phyloP scores from a whole-genome alignment of 192 early-diverging fungal species.

The Mortierella hygrophila region DNA sequence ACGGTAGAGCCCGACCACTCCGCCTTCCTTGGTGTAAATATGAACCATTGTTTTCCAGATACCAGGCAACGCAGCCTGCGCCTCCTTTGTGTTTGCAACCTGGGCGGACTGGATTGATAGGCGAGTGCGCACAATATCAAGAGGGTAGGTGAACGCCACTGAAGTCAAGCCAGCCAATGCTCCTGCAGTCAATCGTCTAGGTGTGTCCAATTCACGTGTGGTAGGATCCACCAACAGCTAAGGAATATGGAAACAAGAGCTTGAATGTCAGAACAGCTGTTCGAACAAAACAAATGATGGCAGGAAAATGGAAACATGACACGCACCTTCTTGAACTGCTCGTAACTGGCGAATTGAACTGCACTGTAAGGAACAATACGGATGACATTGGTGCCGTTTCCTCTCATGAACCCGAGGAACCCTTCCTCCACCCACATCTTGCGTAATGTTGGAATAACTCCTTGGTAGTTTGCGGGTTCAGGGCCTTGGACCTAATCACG shows the following conservation, averaged over 20 bases:
- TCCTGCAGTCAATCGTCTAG: conserved; percentile 77
- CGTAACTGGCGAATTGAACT: conserved; percentile 86
- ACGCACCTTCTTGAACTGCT: conserved; percentile 75
- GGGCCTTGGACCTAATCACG: conserved; percentile 65
- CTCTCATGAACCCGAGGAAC: conserved; percentile 77
- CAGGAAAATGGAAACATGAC: neutral
- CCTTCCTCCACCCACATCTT: conserved; percentile 88
- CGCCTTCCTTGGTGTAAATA: conserved; percentile 80
- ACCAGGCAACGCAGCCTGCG: conserved; percentile 72
- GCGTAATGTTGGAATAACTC: conserved; percentile 76
- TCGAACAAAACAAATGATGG: neutral
- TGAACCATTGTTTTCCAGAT: conserved; percentile 72
- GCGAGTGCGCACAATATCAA: conserved; percentile 84
- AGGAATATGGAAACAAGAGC: neutral
- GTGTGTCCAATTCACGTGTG: conserved; percentile 78
- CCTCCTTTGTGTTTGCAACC: conserved; percentile 59
- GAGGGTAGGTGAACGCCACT: conserved; percentile 82
- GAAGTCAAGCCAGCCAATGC: conserved; percentile 83
- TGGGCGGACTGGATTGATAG: conserved; percentile 81
- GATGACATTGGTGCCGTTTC: conserved; percentile 88
- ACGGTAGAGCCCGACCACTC: conserved; percentile 78
- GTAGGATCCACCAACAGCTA: conserved; percentile 74
- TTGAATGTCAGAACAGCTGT: neutral
- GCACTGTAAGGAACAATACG: conserved; percentile 88
- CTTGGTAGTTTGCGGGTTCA: conserved; percentile 73